Percentiles rank a stretch among this genome's conserved stretches.
These are phyloP conservation scores for Trichoderma sp. DNA, from an alignment of 2,329 filamentous ascomycete species.

Conservation along the genomic window DNA sequence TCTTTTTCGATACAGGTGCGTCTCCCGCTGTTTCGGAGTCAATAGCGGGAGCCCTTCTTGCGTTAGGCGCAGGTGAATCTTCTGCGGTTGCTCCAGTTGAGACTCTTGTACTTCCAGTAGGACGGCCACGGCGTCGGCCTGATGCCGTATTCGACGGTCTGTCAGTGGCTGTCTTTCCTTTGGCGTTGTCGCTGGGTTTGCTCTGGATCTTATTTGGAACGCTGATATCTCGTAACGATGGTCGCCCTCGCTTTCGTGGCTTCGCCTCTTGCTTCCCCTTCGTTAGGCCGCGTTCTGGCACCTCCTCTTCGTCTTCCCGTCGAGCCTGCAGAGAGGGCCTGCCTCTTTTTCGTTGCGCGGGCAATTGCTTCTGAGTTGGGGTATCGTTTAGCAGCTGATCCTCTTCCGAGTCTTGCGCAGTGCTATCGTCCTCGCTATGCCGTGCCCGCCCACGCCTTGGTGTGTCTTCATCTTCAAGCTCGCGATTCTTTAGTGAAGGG, in stretches of 20 bases:
- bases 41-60: neutral
- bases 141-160: neutral
- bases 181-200: neutral
- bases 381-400: slow-evolving; percentile 23
- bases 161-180: neutral
- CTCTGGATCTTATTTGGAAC: neutral
- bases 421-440: neutral
- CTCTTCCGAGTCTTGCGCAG: slow-evolving; percentile 20
- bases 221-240: slow-evolving; percentile 20
- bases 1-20: neutral
- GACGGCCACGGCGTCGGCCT: slow-evolving; percentile 6
- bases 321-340: slow-evolving; percentile 25
- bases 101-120: neutral
- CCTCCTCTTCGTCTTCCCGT: neutral
- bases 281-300: neutral
- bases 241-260: slow-evolving; percentile 27
- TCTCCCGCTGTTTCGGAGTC: neutral
- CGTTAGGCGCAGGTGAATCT: neutral
- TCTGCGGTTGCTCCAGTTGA: neutral
- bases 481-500: slow-evolving; percentile 28
- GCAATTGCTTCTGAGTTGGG: slow-evolving; percentile 17
- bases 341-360: slow-evolving; percentile 21
- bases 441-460: too few relatives aligned
- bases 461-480: slow-evolving; percentile 8
- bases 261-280: slow-evolving; percentile 1